These are phyloP conservation scores for Nitzschia sp. DNA, from an alignment of 108 stramenopile genomes.

Conservation along the genomic window DNA sequence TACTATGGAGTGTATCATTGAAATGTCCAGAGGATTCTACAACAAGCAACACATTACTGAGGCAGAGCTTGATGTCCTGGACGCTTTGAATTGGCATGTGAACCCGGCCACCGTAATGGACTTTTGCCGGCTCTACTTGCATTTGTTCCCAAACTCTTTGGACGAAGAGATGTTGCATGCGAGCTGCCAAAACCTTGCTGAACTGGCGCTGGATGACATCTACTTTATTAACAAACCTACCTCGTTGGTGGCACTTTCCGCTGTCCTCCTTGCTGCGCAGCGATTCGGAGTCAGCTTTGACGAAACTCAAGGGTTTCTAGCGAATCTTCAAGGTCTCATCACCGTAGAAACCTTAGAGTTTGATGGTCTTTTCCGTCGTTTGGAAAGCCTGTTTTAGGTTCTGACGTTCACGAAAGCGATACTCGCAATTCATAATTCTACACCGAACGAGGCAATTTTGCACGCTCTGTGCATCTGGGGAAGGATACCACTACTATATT, in stretches of 20 bases:
- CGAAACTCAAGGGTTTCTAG: constrained; percentile 5
- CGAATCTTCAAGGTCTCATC: constrained; percentile 20
- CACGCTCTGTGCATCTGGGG: too few relatives aligned
- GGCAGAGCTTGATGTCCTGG: constrained; percentile 59
- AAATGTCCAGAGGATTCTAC: constrained; percentile 64
- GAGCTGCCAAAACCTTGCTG: constrained; percentile 14
- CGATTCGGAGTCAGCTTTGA: constrained; percentile 10
- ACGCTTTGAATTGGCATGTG: constrained; percentile 53
- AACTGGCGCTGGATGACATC: constrained; percentile 16
- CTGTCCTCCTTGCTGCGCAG: constrained; percentile 19
- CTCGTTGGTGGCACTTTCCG: constrained; percentile 20
- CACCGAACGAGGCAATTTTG: too few relatives aligned
- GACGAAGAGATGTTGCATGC: not conserved
- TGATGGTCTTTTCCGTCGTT: constrained; percentile 18
- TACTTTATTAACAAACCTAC: constrained; percentile 18
- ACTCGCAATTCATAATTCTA: too few relatives aligned
- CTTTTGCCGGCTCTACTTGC: constrained; percentile 29
- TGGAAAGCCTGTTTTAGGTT: constrained; percentile 7
- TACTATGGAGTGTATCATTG: constrained; percentile 36
- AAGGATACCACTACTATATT: too few relatives aligned
- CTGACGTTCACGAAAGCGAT: too few relatives aligned
- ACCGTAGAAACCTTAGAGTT: constrained; percentile 15
- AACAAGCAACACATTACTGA: constrained; percentile 46
- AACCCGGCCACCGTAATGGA: constrained; percentile 52
- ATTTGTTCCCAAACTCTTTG: constrained; percentile 8